Percentiles rank a stretch among this genome's conserved stretches.
These are phyloP conservation scores for Sphagnurus paluster DNA, from an alignment of 1,284 basidiomycete genomes.

Conservation along the genomic window DNA sequence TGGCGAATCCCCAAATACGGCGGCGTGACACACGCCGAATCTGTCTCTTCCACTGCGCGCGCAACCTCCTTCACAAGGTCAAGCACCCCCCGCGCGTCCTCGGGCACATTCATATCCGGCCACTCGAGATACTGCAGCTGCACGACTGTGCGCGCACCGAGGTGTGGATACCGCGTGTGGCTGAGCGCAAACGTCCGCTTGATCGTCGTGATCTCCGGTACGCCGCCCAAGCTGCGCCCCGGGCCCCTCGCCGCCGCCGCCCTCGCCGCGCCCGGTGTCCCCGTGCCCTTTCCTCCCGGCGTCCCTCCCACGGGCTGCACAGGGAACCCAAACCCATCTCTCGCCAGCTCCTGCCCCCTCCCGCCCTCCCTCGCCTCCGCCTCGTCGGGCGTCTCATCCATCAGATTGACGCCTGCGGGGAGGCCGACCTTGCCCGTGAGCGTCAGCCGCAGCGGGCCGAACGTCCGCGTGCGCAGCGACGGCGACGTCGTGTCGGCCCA, in stretches of 20 bases:
- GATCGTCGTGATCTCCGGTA: slow-evolving; percentile 47
- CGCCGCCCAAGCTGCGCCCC: too few relatives aligned
- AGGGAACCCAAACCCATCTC: not conserved
- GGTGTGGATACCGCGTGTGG: slow-evolving; percentile 58
- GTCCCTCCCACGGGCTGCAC: too few relatives aligned
- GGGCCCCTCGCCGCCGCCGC: too few relatives aligned
- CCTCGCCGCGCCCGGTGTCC: too few relatives aligned
- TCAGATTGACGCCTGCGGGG: slow-evolving; percentile 14
- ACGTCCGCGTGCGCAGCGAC: slow-evolving; percentile 34
- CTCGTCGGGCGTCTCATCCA: slow-evolving; percentile 5
- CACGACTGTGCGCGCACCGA: slow-evolving; percentile 59
- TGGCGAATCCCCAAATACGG: not conserved
- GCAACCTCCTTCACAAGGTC: slow-evolving; percentile 69
- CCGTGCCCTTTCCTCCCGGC: too few relatives aligned
- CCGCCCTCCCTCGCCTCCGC: not conserved
- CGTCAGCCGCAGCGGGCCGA: slow-evolving; percentile 69
- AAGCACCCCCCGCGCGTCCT: slow-evolving; percentile 73
- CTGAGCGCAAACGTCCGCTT: slow-evolving; percentile 71
- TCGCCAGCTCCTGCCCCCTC: not conserved
- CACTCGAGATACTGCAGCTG: slow-evolving; percentile 91
- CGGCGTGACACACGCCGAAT: slow-evolving; percentile 10
- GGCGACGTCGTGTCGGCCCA: slow-evolving; percentile 63
- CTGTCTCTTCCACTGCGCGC: slow-evolving; percentile 43
- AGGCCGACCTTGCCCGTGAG: slow-evolving; percentile 61
- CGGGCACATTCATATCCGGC: slow-evolving; percentile 94